Evolutionary conservation across 768 basidiomycete species (phyloP).

Genomic region (Mycena belliarum): DNA sequence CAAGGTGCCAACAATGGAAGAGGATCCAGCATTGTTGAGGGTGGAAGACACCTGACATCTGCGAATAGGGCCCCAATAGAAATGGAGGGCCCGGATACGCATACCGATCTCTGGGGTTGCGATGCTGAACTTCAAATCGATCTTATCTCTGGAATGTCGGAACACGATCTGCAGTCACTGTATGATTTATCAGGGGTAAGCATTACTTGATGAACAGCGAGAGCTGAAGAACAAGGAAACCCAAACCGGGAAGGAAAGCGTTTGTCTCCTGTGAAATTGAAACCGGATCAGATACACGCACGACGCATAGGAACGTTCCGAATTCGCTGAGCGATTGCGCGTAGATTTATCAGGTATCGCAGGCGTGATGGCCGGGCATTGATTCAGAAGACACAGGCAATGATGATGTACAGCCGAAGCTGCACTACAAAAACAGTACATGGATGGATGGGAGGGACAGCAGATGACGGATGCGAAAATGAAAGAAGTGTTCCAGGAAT

Average conservation of each 20-base stretch:
- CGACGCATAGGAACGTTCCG: not conserved
- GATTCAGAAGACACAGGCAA: slow-evolving; percentile 6
- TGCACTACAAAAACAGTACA: slow-evolving; percentile 16
- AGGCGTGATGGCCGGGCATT: slow-evolving; percentile 10
- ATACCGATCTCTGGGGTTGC: not conserved
- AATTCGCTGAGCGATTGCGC: not conserved
- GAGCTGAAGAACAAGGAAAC: not conserved
- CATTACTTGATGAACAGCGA: not conserved
- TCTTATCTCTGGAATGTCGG: not conserved
- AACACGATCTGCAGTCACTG: not conserved
- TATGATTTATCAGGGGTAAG: not conserved
- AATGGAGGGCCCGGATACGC: not conserved
- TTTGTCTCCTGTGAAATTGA: not conserved
- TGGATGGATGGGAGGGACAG: slow-evolving; percentile 7
- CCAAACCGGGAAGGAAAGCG: not conserved
- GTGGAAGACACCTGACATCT: slow-evolving; percentile 11
- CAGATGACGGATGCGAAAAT: slow-evolving; percentile 13
- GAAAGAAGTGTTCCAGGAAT: slow-evolving; percentile 12
- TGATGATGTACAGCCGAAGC: slow-evolving; percentile 17
- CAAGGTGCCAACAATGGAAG: not conserved
- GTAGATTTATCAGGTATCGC: not conserved
- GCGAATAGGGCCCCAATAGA: slow-evolving; percentile 3
- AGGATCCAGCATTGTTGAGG: slow-evolving; percentile 15
- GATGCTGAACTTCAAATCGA: too few relatives aligned
- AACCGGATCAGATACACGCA: slow-evolving; percentile 5